Evolutionary conservation across 257 asterid genomes (phyloP), one percentile per base, ranked within the genome.

Genomic region (Phtheirospermum japonicum): DNA sequence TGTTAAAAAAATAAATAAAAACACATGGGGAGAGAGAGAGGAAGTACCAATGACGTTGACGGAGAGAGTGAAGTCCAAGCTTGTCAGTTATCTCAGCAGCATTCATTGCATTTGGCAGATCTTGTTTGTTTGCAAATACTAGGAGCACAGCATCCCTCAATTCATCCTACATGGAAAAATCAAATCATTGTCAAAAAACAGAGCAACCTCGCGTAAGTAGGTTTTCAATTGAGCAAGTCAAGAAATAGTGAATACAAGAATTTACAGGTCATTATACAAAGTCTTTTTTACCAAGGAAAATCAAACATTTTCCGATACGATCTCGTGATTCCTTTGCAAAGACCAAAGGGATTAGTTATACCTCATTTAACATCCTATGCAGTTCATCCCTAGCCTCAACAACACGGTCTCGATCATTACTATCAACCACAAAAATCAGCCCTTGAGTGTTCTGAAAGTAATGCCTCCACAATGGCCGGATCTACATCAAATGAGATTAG

Each of bases 391-490:
- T 83, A 40, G 95, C 95, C 74, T 85, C 95, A 79, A 86, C 90
- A 52, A 79, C 90, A 86, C 95, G 95, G 51, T 86, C 95, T 30
- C 95, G 78, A 71, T 86, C 95, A 67, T 86, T 86, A 57, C 95
- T 86, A 59, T 86, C 95, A 26, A 86, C 95, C 61, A 86, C 95
- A 59, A 86, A 86, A 65, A 86, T 86, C 64, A 86, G 82, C 61
- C 95, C 95, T 78, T 86, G 95, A 16, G 91, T 86, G 79, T 86
- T 86, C 73, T 86, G 95, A 72, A 86, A 86, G 80, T 86, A 86
- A 69, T 83, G 92, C 75, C 95, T 86, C 92, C 95, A 86, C 76
- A 86, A 59, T 75, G 95, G 95, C 53, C 95, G 86, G 73, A 86
- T 86, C 95, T 86, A 78, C 10, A 77, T 63, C 45, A 60, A 40